These are phyloP conservation scores for Petunia hybrid DNA, from an alignment of 305 asterid species.

Conservation along the genomic window DNA sequence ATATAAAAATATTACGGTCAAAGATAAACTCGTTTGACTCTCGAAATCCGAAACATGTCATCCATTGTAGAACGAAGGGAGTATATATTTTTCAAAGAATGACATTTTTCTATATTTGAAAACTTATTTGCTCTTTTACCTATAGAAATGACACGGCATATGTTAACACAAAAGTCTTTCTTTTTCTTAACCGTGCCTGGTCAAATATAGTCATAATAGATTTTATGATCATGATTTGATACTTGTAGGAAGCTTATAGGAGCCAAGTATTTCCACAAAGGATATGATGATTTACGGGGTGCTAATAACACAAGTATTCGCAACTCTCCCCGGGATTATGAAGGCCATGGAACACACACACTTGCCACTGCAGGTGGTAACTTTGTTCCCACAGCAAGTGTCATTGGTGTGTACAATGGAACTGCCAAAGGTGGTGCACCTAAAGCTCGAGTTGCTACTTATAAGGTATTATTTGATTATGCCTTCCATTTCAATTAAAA, in stretches of 20 bases:
- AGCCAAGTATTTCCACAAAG: slow-evolving; percentile 36
- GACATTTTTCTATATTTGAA: too few relatives aligned
- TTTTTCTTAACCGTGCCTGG: not conserved
- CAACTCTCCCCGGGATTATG: slow-evolving; percentile 49
- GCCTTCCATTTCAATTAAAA: too few relatives aligned
- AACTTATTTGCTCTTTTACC: too few relatives aligned
- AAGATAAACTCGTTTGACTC: too few relatives aligned
- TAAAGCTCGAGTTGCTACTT: slow-evolving; percentile 61
- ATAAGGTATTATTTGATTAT: slow-evolving; percentile 36
- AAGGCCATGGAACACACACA: slow-evolving; percentile 75
- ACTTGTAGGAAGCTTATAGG: slow-evolving; percentile 37
- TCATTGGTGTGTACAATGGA: slow-evolving; percentile 60
- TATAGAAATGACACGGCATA: not conserved
- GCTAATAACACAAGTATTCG: slow-evolving; percentile 5
- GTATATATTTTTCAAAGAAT: too few relatives aligned
- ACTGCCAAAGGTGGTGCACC: slow-evolving; percentile 83
- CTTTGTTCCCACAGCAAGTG: slow-evolving; percentile 58
- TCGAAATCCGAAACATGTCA: too few relatives aligned
- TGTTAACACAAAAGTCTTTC: not conserved
- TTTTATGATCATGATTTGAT: not conserved
- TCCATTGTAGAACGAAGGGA: too few relatives aligned
- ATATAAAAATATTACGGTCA: too few relatives aligned
- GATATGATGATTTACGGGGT: not conserved
- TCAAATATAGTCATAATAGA: not conserved
- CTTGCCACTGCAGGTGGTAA: slow-evolving; percentile 71